Conservation (phyloP, 2,329 filamentous ascomycete genomes). For the Claviceps sp. region DNA sequence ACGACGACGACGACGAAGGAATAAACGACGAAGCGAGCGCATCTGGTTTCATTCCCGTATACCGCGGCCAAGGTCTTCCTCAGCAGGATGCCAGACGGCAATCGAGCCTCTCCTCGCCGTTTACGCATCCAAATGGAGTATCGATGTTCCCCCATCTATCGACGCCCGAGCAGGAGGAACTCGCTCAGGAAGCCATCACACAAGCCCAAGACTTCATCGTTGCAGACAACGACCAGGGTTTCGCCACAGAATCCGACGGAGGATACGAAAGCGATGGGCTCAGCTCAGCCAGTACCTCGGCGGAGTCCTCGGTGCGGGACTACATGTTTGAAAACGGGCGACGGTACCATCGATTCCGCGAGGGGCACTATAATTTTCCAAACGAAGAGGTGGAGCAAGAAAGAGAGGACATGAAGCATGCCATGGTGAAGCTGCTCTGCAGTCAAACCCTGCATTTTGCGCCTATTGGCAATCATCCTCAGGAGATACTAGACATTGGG, state of each 20-base stretch:
- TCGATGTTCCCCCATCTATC: constrained; percentile 24
- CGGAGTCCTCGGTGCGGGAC: constrained; percentile 29
- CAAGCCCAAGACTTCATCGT: constrained; percentile 24
- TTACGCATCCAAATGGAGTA: constrained; percentile 25
- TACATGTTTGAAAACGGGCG: constrained; percentile 45
- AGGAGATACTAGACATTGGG: constrained; percentile 42
- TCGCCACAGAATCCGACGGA: constrained; percentile 17
- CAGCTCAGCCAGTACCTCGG: constrained; percentile 24
- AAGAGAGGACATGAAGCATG: constrained; percentile 43
- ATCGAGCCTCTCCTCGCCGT: constrained; percentile 14
- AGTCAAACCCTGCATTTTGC: constrained; percentile 37
- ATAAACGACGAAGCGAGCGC: background rate
- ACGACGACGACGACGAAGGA: background rate
- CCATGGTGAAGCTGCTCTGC: constrained; percentile 35
- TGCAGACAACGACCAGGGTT: constrained; percentile 16
- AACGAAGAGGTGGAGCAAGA: constrained; percentile 49
- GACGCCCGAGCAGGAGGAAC: constrained; percentile 19
- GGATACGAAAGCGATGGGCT: constrained; percentile 25
- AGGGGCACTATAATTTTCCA: constrained; percentile 43
- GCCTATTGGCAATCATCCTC: constrained; percentile 31
- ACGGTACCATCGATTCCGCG: constrained; percentile 41
- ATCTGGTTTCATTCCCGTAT: no score
- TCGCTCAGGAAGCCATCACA: constrained; percentile 22
- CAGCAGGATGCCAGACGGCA: constrained; percentile 7
- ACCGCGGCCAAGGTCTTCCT: background rate